Percentiles rank a stretch among this genome's conserved stretches.
These are phyloP conservation scores for Erodium trifolium DNA, from an alignment of 441 rosid genomes.

Conservation along the genomic window DNA sequence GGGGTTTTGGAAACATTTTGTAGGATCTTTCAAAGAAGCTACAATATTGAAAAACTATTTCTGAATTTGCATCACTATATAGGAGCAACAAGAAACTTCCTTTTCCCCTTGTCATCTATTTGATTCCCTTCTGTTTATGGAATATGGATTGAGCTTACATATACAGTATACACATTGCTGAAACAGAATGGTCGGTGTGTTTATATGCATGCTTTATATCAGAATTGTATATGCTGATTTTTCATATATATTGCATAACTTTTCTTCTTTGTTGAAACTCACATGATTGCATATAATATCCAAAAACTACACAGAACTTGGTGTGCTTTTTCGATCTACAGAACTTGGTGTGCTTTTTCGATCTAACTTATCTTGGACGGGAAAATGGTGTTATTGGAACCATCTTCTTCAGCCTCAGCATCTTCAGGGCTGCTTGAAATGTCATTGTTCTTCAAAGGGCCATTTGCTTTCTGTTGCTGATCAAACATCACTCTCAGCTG, in stretches of 20 bases:
- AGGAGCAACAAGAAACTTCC: too few species aligned
- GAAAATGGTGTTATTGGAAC: slow-evolving; percentile 20
- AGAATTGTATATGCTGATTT: too few species aligned
- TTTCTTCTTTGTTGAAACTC: not conserved
- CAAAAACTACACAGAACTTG: slow-evolving; percentile 13
- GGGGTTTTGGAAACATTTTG: not conserved
- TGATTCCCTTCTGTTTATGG: too few species aligned
- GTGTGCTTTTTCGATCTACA: slow-evolving; percentile 22
- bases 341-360: slow-evolving; percentile 16
- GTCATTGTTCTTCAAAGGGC: slow-evolving; percentile 9
- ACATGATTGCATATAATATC: not conserved
- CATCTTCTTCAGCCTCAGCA: not conserved
- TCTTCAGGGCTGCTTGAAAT: too few species aligned
- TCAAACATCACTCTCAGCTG: slow-evolving; percentile 73
- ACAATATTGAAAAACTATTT: not conserved
- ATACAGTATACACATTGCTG: too few species aligned
- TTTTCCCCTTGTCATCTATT: too few species aligned
- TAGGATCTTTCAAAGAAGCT: not conserved
- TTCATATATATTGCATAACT: too few species aligned
- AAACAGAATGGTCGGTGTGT: too few species aligned
- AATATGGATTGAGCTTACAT: too few species aligned
- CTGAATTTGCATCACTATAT: not conserved
- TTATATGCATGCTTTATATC: too few species aligned
- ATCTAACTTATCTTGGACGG: slow-evolving; percentile 58
- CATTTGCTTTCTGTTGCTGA: slow-evolving; percentile 51